These are phyloP conservation scores for Tylopilus intermedius DNA, from an alignment of 768 basidiomycete genomes.

Conservation along the genomic window DNA sequence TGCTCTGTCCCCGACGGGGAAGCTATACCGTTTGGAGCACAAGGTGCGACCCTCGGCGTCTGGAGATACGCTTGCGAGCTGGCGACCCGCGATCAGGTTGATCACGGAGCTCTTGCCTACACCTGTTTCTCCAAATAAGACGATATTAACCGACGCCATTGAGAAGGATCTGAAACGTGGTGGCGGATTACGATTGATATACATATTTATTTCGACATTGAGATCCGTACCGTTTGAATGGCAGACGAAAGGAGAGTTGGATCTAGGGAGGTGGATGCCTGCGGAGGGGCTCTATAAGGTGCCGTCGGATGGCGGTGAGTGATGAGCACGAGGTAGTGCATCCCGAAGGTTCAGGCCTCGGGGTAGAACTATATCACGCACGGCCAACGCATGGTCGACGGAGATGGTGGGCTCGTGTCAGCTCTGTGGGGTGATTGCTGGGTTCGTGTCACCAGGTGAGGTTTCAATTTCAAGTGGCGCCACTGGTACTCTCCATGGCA, in stretches of 20 bases:
- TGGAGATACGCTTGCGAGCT: slow-evolving; percentile 18
- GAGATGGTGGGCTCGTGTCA: background rate
- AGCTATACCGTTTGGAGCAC: slow-evolving; percentile 21
- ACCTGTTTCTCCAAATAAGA: slow-evolving; percentile 42
- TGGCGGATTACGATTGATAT: background rate
- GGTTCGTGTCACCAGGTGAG: too few species aligned
- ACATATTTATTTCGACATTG: slow-evolving; percentile 1
- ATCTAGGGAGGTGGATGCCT: background rate
- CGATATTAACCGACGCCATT: slow-evolving; percentile 30
- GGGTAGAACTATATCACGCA: background rate
- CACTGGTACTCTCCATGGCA: slow-evolving; percentile 33
- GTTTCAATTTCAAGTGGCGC: too few species aligned
- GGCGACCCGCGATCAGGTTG: slow-evolving; percentile 25
- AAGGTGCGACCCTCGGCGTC: slow-evolving; percentile 33
- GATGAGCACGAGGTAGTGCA: background rate
- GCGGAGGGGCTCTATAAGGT: background rate
- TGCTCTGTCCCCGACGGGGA: slow-evolving; percentile 11
- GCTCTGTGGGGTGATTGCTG: too few species aligned
- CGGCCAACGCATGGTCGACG: background rate
- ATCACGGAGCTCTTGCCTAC: slow-evolving; percentile 30
- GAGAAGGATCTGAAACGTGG: background rate
- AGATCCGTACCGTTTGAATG: slow-evolving; percentile 7
- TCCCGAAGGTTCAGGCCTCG: too few species aligned
- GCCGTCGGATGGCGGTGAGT: background rate
- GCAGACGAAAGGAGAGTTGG: background rate